Conservation (phyloP, 805 yeast genomes). For the Hemisphaericaspora nanyangensis region DNA sequence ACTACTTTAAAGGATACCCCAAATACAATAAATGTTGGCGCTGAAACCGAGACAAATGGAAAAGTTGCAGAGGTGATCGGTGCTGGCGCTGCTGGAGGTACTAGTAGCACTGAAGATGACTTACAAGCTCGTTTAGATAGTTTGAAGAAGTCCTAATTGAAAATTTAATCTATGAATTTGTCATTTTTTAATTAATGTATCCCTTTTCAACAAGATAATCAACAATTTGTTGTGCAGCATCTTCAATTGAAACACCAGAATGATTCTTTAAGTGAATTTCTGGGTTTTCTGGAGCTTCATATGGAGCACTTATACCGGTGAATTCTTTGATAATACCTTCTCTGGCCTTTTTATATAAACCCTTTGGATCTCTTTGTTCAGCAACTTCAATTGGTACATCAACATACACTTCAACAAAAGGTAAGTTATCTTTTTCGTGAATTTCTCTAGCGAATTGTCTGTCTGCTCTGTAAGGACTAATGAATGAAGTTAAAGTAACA, state of each 20-base stretch:
- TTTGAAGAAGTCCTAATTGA: slow-evolving; percentile 49
- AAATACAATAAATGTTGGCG: slow-evolving; percentile 24
- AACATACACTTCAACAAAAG: slow-evolving; percentile 86
- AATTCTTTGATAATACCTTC: slow-evolving; percentile 91
- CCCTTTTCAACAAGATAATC: slow-evolving; percentile 59
- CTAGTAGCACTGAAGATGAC: slow-evolving; percentile 61
- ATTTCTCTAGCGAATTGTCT: slow-evolving; percentile 82
- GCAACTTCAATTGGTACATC: slow-evolving; percentile 95
- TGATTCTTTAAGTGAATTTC: slow-evolving; percentile 81
- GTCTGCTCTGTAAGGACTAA: slow-evolving; percentile 85
- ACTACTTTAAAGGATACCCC: slow-evolving; percentile 47
- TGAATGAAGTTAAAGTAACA: slow-evolving; percentile 85
- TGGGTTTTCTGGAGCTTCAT: slow-evolving; percentile 84
- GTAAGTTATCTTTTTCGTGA: slow-evolving; percentile 69
- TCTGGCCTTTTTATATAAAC: slow-evolving; percentile 93
- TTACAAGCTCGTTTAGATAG: slow-evolving; percentile 85
- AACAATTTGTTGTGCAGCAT: slow-evolving; percentile 69
- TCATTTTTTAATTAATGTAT: slow-evolving; percentile 20
- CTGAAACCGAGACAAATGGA: slow-evolving; percentile 35
- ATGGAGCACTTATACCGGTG: slow-evolving; percentile 95
- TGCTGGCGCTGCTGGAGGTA: slow-evolving; percentile 20
- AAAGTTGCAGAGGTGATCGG: slow-evolving; percentile 57
- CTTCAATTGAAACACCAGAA: slow-evolving; percentile 62
- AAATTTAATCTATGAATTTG: background rate
- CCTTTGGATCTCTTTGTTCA: slow-evolving; percentile 96